Conservation (phyloP, 148 eudicot species). For the Persicaria tinctoria region DNA sequence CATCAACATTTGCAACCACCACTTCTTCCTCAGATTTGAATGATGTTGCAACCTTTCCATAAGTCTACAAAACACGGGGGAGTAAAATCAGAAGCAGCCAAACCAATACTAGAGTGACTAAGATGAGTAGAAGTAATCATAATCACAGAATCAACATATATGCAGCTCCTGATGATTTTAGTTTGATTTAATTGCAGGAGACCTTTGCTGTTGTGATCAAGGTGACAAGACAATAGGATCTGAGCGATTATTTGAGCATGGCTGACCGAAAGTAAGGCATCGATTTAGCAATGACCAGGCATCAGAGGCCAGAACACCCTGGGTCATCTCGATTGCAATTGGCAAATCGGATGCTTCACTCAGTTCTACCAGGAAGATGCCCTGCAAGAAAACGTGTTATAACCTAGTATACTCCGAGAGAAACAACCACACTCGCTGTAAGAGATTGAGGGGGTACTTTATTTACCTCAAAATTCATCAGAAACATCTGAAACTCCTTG, state of each 20-base stretch:
- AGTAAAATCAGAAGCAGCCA: no score
- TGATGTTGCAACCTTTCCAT: no score
- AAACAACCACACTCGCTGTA: neutral
- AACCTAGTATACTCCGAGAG: neutral
- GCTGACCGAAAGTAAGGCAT: neutral
- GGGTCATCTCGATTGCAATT: slow-evolving; percentile 62
- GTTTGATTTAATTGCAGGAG: neutral
- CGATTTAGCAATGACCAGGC: slow-evolving; percentile 46
- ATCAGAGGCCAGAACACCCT: slow-evolving; percentile 57
- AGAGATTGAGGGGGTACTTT: neutral
- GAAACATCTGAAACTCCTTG: slow-evolving; percentile 45
- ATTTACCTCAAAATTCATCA: slow-evolving; percentile 67
- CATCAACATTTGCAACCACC: no score
- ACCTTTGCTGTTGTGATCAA: neutral
- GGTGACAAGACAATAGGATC: slow-evolving; percentile 7
- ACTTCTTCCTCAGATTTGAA: no score
- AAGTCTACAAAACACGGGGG: no score
- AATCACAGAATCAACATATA: neutral
- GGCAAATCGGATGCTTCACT: slow-evolving; percentile 43
- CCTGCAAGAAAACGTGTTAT: slow-evolving; percentile 35
- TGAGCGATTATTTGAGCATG: neutral
- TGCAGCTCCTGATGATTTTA: neutral
- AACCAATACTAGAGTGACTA: no score
- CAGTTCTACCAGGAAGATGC: slow-evolving; percentile 61
- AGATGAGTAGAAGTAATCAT: neutral